Evolutionary conservation across 2,329 filamentous ascomycete genomes (phyloP), one percentile per base, ranked within the genome.

Genomic region (Dactylellina cionopaga): DNA sequence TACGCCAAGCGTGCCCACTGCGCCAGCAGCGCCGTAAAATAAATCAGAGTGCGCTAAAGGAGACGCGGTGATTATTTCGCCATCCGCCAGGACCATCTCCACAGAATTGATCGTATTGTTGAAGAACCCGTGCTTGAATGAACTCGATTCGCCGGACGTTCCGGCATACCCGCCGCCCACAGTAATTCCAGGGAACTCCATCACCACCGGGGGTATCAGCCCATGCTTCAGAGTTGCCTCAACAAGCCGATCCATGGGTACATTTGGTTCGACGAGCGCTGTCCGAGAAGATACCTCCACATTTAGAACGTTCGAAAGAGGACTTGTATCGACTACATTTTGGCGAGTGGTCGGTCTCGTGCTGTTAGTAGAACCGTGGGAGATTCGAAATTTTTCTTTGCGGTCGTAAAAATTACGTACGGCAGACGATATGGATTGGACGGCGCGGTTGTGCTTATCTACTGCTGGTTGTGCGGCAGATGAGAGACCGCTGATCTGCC

Each of bases 181-280:
- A 0, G 89, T 91, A 72, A 90, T 91, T 0, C 87, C 87, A 0
- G 88, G 88, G 52, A 91, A 88, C 76, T 91, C 89, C 86, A 90
- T 90, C 3, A 91, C 87, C 0, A 91, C 87, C 0, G 84, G 85
- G 0, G 85, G 88, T 1, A 91, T 80, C 0, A 90, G 80, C 0
- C 85, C 84, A 49, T 86, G 77, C 5, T 80, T 78, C 46, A 88
- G 76, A 0, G 87, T 87, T 0, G 83, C 85, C 56, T 85, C 83
- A 0, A 90, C 84, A 1, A 91, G 82, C 0, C 81, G 80, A 68
- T 89, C 88, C 88, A 91, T 90, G 0, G 87, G 82, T 1, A 91
- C 88, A 74, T 90, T 91, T 0, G 88, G 88, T 76, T 91, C 88
- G 0, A 90, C 88, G 0, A 87, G 76, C 43, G 81, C 82, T 4